A percentile compares a stretch with the other conserved stretches of the same genome.
phyloP scores from a whole-genome alignment of 768 basidiomycete species.

The Lentinus tigrinus region DNA sequence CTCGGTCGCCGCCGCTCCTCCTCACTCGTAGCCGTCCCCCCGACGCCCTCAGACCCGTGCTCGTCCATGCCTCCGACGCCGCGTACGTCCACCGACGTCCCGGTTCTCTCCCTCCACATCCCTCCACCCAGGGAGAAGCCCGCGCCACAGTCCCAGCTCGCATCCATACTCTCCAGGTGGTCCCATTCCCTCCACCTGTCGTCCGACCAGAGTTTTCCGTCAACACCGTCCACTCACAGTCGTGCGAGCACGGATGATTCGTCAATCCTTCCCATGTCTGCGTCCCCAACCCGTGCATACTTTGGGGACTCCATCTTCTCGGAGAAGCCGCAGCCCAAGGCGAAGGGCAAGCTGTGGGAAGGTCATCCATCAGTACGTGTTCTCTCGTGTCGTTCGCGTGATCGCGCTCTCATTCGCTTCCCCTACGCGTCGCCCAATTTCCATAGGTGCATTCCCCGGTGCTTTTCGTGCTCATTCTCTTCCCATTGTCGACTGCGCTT shows the following conservation, averaged over 20 bases:
- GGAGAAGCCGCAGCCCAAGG: slow-evolving; percentile 34
- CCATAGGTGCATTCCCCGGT: slow-evolving; percentile 55
- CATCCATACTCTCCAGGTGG: slow-evolving; percentile 48
- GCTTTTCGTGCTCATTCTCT: slow-evolving; percentile 66
- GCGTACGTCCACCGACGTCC: slow-evolving; percentile 5
- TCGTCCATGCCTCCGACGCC: slow-evolving; percentile 17
- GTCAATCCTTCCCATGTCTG: slow-evolving; percentile 52
- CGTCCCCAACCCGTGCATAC: slow-evolving; percentile 45
- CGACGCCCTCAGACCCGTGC: slow-evolving; percentile 22
- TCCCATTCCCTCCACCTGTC: slow-evolving; percentile 51
- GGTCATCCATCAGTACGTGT: slow-evolving; percentile 37
- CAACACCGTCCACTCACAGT: slow-evolving; percentile 45
- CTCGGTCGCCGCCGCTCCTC: slow-evolving; percentile 42
- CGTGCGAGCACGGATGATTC: slow-evolving; percentile 39
- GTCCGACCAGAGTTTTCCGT: slow-evolving; percentile 38
- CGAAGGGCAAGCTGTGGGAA: slow-evolving; percentile 41
- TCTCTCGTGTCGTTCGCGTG: slow-evolving; percentile 14
- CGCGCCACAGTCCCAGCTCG: slow-evolving; percentile 29
- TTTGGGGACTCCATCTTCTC: slow-evolving; percentile 41
- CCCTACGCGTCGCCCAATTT: slow-evolving; percentile 12
- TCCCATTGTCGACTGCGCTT: slow-evolving; percentile 64
- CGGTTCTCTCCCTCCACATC: slow-evolving; percentile 36
- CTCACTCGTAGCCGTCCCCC: slow-evolving; percentile 26
- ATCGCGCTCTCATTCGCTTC: slow-evolving; percentile 9
- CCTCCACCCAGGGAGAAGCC: slow-evolving; percentile 17